Conservation (phyloP, 2,329 filamentous ascomycete species). For the Xylaria sp. region DNA sequence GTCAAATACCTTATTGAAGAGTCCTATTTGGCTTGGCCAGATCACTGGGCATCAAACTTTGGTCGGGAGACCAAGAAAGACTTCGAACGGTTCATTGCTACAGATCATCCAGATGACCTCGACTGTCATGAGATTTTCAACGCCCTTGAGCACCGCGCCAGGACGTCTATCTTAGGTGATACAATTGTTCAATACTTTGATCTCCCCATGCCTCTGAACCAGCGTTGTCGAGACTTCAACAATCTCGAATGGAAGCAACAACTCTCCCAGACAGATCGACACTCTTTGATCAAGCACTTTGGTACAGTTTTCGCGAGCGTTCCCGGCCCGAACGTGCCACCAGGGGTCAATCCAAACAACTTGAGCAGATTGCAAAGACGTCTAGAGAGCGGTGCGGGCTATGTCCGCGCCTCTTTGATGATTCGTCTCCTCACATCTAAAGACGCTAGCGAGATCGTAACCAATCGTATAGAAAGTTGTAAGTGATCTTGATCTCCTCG, state of each 20-base stretch:
- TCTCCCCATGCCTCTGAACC: conserved; percentile 37
- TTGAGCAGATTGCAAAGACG: conserved; percentile 30
- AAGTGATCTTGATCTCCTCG: conserved; percentile 19
- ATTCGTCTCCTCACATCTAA: conserved; percentile 20
- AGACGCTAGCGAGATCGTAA: neutral
- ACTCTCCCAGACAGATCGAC: conserved; percentile 14
- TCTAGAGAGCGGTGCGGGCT: conserved; percentile 35
- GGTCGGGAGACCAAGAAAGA: conserved; percentile 35
- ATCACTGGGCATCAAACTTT: conserved; percentile 41
- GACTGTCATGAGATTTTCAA: conserved; percentile 48
- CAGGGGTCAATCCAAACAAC: conserved; percentile 31
- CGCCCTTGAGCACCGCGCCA: conserved; percentile 46
- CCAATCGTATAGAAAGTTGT: conserved; percentile 34
- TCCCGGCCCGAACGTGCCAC: conserved; percentile 41
- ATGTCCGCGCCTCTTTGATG: conserved; percentile 39
- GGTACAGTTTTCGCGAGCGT: conserved; percentile 30
- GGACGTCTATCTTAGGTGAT: conserved; percentile 44
- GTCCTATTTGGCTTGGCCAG: conserved; percentile 44
- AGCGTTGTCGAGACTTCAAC: conserved; percentile 47
- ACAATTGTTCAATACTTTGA: conserved; percentile 38
- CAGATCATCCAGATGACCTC: conserved; percentile 22
- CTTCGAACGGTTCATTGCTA: conserved; percentile 37
- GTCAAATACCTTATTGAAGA: conserved; percentile 46
- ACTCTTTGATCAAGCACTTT: conserved; percentile 20
- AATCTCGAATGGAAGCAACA: conserved; percentile 33